Base-by-base conservation (phyloP, 2,329 filamentous ascomycete genomes). In the Pestalotiopsis sp. region DNA sequence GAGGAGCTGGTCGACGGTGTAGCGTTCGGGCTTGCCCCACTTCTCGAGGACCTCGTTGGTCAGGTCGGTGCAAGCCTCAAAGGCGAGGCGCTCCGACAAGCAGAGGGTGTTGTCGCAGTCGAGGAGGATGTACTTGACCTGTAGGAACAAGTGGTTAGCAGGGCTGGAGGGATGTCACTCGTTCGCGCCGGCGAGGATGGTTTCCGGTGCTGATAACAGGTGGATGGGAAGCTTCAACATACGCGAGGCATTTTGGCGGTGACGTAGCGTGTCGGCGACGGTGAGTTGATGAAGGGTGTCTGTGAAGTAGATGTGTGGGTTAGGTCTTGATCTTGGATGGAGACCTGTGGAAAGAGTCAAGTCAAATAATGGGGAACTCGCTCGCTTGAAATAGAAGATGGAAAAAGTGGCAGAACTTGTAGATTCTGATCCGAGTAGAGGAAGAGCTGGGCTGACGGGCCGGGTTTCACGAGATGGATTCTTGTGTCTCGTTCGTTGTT, bases 61-160 rank as follows among this genome's bases (percentile, higher is more conserved):
- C 73, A 93, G 85, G 70, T 92, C 90, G 78, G 91, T 90, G 80
- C 91, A 93, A 70, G 91, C 91, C 81, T 92, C 90, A 78, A 94
- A 93, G 77, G 92, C 92, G 73, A 93, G 83, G 73, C 88, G 87
- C 83, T 94, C 92, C 64, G 91, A 93, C 79, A 92, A 85, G 80
- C 92, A 91, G 77, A 94, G 90, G 71, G 92, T 94, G 85, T 94
- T 94, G 85, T 94, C 83, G 74, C 82, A 84, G 73, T 90, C 88
- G 78, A 90, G 88, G 74, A 90, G 84, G 72, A 90, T 80, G 73
- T 88, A 84, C 68, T 86, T 90, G 78, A 88, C 88, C 87, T 90
- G 75, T 65, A 66, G 7, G 68, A 17, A 27, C 4, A 27, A 63
- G 25, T 20, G 52, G 67, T 68, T 40, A 52, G 36, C 12, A 40